Base-by-base conservation (phyloP, 768 basidiomycete genomes). In the Peribolospora kevripleyi region DNA sequence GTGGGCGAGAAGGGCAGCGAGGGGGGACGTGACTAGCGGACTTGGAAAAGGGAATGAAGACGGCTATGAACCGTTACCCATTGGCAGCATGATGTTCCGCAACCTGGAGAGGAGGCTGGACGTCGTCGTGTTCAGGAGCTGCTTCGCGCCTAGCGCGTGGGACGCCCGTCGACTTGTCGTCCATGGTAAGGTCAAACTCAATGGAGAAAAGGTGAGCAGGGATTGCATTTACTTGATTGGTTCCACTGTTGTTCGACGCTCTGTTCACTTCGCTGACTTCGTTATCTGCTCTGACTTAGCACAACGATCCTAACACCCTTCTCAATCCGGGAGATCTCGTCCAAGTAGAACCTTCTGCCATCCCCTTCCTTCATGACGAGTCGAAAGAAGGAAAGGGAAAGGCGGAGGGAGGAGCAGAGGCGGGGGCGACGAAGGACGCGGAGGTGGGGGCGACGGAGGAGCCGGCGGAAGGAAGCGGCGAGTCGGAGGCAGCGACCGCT, bases 41-140 rank as follows among this genome's bases (percentile, higher is more conserved):
- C 69, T 71, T 51, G 71, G 73, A 57, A 69, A 71, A 62, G 73
- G 76, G 59, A 75, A 78, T 62, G 69, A 73, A 58, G 65, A 65
- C 59, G 75, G 78, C 61, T 80, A 77, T 1, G 74, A 84, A 61
- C 81, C 25, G 25, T 25, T 87, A 13, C 93, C 93, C 5, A 82
- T 97, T 11, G 86, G 84, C 51, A 87, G 84, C 66, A 75, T 98
- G 75, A 90, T 97, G 84, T 84, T 90, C 66, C 67, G 77, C 0
- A 86, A 95, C 68, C 75, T 97, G n/a, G 93, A 98, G 72, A 74
- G 88, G 65, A 68, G 93, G 67, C 75, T 98, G 66, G 93, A 98
- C 63, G 80, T 86, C 48, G 77, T 95, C 65, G 69, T 97, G 51
- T 97, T 95, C 69, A 72, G 90, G 50, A 76, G 77, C 55, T 91